These are phyloP conservation scores for Daedaleopsis nitida DNA, from an alignment of 768 basidiomycete species.

Conservation along the genomic window DNA sequence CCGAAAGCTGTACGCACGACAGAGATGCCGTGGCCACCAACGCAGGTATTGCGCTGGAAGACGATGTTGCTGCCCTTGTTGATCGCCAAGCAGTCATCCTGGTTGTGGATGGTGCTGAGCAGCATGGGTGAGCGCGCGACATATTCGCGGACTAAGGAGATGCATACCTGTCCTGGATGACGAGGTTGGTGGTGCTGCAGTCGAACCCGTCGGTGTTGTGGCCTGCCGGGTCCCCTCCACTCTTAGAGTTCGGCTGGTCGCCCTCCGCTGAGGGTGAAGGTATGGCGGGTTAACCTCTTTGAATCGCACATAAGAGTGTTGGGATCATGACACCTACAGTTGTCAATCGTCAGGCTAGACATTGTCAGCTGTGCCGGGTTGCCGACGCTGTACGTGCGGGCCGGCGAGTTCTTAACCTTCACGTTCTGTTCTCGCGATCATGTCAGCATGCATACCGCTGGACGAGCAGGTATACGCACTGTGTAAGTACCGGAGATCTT, in stretches of 20 bases:
- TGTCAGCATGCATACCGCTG: neutral
- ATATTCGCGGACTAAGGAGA: neutral
- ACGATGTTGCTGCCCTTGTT: conserved; percentile 39
- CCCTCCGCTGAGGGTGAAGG: conserved; percentile 44
- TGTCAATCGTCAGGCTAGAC: conserved; percentile 50
- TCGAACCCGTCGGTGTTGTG: conserved; percentile 37
- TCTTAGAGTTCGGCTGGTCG: conserved; percentile 51
- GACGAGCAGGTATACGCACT: conserved; percentile 21
- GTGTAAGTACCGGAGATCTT: conserved; percentile 42
- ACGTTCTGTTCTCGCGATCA: conserved; percentile 29
- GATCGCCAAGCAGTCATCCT: conserved; percentile 64
- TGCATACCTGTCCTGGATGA: conserved; percentile 28
- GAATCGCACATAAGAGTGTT: neutral
- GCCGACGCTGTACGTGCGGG: conserved; percentile 32
- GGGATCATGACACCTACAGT: conserved; percentile 43
- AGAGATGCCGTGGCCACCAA: conserved; percentile 65
- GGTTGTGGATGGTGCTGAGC: conserved; percentile 28
- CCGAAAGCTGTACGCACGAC: conserved; percentile 34
- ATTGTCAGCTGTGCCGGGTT: conserved; percentile 38
- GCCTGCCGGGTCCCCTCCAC: conserved; percentile 53
- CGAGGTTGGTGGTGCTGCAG: conserved; percentile 28
- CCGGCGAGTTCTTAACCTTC: conserved; percentile 42
- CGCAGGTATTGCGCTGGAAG: conserved; percentile 52
- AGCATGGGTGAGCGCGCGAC: neutral
- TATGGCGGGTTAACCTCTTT: neutral